phyloP scores from a whole-genome alignment of 169 alveolate genomes.

The Cryptosporidium tyzzeri region DNA sequence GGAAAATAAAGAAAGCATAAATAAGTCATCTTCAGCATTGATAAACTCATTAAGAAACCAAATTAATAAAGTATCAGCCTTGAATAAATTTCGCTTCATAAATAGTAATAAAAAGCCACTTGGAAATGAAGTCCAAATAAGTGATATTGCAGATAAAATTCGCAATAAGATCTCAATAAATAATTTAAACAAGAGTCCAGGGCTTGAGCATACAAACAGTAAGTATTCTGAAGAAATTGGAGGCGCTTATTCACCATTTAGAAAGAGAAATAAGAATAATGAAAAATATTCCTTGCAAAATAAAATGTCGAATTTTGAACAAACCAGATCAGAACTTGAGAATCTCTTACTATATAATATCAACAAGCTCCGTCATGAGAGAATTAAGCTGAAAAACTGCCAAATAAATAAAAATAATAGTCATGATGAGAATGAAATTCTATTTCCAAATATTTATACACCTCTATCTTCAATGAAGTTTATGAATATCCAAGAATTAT shows the following conservation, averaged over 20 bases:
- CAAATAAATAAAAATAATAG: not conserved
- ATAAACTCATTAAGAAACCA: constrained; percentile 41
- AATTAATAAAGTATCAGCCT: constrained; percentile 27
- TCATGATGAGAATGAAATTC: not conserved
- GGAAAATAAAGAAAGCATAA: not conserved
- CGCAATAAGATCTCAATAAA: constrained; percentile 11
- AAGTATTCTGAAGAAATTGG: not conserved
- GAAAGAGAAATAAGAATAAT: constrained; percentile 5
- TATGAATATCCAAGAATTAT: constrained; percentile 34
- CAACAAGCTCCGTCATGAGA: constrained; percentile 42
- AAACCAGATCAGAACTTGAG: constrained; percentile 10
- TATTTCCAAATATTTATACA: constrained; percentile 40
- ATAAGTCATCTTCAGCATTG: not conserved
- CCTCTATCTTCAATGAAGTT: constrained; percentile 43
- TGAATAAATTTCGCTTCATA: constrained; percentile 10
- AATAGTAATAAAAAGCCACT: constrained; percentile 1
- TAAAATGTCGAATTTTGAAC: not conserved
- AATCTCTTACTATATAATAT: constrained; percentile 7
- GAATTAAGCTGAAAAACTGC: constrained; percentile 1
- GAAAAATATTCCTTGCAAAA: constrained; percentile 9
- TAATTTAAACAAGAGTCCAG: not conserved
- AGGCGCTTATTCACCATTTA: constrained; percentile 26
- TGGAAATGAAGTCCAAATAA: constrained; percentile 7
- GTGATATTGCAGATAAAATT: constrained; percentile 49
- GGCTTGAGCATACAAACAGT: not conserved